Evolutionary conservation across 2,329 filamentous ascomycete species (phyloP).

Genomic region (Hypocreales sp.): DNA sequence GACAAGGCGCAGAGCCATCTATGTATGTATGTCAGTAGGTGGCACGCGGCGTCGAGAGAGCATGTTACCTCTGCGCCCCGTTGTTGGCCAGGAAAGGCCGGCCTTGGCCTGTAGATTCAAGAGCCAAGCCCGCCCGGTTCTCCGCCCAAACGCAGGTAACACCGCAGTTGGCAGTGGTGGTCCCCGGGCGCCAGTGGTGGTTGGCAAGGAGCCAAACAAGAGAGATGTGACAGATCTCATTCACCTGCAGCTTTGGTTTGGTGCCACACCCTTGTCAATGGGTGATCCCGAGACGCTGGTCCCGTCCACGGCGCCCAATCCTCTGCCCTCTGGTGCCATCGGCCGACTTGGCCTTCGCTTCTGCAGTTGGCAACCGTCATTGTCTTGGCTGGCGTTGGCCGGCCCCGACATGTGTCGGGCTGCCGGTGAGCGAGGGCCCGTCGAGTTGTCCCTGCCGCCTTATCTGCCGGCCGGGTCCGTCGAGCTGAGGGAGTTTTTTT

Average conservation of each 20-base stretch:
- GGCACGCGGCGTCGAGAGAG: background rate
- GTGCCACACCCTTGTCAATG: conserved; percentile 6
- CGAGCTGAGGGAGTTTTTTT: no score
- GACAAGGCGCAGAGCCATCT: background rate
- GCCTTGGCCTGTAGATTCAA: background rate
- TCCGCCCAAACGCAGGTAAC: conserved; percentile 3
- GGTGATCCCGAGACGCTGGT: conserved; percentile 14
- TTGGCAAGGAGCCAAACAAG: conserved; percentile 4
- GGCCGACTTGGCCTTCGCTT: no score
- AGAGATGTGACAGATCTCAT: conserved; percentile 13
- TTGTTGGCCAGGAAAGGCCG: background rate
- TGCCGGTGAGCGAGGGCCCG: no score
- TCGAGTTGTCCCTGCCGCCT: no score
- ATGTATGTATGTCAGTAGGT: background rate
- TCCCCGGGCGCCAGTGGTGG: conserved; percentile 4
- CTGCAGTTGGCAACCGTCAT: no score
- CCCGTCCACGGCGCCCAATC: conserved; percentile 7
- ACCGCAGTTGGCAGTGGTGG: conserved; percentile 4
- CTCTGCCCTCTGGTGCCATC: background rate
- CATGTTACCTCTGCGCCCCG: background rate
- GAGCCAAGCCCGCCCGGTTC: background rate
- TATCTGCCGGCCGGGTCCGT: no score
- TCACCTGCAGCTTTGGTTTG: conserved; percentile 7
- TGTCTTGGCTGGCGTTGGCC: no score
- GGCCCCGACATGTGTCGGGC: no score